phyloP scores from a whole-genome alignment of 352 stramenopile genomes.

The Phytophthora cryptogea region DNA sequence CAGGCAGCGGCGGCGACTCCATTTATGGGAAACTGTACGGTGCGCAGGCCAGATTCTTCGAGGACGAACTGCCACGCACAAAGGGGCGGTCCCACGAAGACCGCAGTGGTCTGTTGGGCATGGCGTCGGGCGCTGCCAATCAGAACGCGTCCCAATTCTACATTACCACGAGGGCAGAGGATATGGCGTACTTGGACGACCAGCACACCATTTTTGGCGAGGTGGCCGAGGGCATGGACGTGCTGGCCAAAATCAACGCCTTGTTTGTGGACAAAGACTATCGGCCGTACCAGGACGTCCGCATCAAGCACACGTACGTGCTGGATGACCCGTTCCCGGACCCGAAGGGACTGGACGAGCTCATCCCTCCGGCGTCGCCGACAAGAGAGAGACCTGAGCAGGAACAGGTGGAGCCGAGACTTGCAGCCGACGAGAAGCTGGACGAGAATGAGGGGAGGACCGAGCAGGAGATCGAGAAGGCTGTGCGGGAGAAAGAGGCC shows the following conservation, averaged over 20 bases:
- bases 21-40: conserved; percentile 95
- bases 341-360: conserved; percentile 53
- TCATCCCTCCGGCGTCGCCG: conserved; percentile 86
- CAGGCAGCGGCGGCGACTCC: conserved; percentile 94
- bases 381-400: conserved; percentile 86
- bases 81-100: conserved; percentile 52
- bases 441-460: conserved; percentile 74
- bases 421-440: conserved; percentile 90
- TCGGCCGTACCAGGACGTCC: conserved; percentile 96
- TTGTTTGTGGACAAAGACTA: conserved; percentile 96
- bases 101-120: conserved; percentile 71
- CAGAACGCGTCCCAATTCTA: conserved; percentile 96
- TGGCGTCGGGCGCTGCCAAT: conserved; percentile 83
- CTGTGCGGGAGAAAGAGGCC: conserved; percentile 90
- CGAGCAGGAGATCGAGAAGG: conserved; percentile 91
- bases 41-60: conserved; percentile 71
- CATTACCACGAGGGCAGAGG: conserved; percentile 92
- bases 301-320: conserved; percentile 94
- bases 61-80: conserved; percentile 67
- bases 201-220: conserved; percentile 94
- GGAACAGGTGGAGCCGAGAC: conserved; percentile 90
- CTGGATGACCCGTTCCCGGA: conserved; percentile 88
- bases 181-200: conserved; percentile 91
- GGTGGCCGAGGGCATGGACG: conserved; percentile 93
- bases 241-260: conserved; percentile 94